Conservation (phyloP, 257 asterid species). For the Euphrasia confusa region DNA sequence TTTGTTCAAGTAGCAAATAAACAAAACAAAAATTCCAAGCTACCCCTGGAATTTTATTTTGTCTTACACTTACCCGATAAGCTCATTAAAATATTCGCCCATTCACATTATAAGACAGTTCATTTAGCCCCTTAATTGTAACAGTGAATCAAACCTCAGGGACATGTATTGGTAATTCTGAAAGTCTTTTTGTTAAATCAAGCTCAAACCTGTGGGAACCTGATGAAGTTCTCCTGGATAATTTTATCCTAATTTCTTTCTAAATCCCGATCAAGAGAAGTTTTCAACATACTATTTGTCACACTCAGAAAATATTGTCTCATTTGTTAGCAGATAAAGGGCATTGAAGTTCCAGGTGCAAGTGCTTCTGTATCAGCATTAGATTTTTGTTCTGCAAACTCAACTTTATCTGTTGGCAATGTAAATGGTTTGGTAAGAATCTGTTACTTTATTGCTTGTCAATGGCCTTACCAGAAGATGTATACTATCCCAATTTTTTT, state of each 20-base stretch:
- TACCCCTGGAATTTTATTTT: background rate
- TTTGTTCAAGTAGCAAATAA: background rate
- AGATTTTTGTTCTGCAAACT: conserved; percentile 55
- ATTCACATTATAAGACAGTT: background rate
- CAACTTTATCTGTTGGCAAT: conserved; percentile 75
- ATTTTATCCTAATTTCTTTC: background rate
- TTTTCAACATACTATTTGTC: conserved; percentile 21
- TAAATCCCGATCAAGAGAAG: conserved; percentile 20
- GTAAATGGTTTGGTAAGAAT: conserved; percentile 75
- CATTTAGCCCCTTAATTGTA: background rate
- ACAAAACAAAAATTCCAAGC: background rate
- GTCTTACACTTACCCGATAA: background rate
- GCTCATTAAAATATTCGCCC: background rate
- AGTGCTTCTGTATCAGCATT: conserved; percentile 61
- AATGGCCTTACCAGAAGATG: conserved; percentile 16
- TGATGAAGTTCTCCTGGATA: background rate
- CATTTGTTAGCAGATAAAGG: conserved; percentile 46
- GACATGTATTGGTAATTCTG: background rate
- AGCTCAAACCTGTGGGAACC: background rate
- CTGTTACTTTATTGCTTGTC: conserved; percentile 14
- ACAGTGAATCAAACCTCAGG: background rate
- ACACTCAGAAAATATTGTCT: conserved; percentile 8
- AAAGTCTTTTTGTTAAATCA: background rate
- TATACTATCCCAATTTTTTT: conserved; percentile 11
- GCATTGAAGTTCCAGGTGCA: conserved; percentile 49